Evolutionary conservation across 2,329 filamentous ascomycete species (phyloP).

Genomic region (Shiraia bambusicola): DNA sequence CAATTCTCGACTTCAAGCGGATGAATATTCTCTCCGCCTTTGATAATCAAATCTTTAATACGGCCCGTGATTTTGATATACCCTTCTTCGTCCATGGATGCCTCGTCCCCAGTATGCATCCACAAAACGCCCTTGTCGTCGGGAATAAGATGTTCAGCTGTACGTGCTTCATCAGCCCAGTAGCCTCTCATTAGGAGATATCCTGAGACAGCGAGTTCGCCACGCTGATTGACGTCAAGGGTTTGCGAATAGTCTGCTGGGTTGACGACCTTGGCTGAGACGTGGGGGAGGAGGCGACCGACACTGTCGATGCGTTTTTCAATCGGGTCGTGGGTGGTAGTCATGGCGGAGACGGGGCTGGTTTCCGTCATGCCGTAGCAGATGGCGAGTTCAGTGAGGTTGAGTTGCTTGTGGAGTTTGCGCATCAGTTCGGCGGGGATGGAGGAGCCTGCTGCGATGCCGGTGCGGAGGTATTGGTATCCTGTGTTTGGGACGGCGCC

Average conservation of each 20-base stretch:
- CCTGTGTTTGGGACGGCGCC: constrained; percentile 49
- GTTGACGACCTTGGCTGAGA: constrained; percentile 74
- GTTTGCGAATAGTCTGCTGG: constrained; percentile 60
- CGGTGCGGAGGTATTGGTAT: constrained; percentile 73
- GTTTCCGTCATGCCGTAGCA: constrained; percentile 98
- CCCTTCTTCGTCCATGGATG: constrained; percentile 76
- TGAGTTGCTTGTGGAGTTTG: constrained; percentile 70
- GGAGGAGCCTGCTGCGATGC: constrained; percentile 85
- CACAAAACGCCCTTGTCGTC: constrained; percentile 64
- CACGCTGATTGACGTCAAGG: constrained; percentile 65
- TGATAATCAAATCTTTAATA: constrained; percentile 94
- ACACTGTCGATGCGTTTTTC: constrained; percentile 73
- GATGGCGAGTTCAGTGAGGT: constrained; percentile 80
- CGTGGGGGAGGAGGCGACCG: constrained; percentile 81
- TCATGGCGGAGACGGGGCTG: constrained; percentile 74
- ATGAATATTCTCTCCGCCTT: constrained; percentile 94
- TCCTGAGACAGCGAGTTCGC: constrained; percentile 80
- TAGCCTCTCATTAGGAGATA: constrained; percentile 93
- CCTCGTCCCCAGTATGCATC: constrained; percentile 94
- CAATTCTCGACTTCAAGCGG: constrained; percentile 91
- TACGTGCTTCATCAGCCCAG: constrained; percentile 71
- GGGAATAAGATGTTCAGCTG: constrained; percentile 65
- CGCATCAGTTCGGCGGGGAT: constrained; percentile 82
- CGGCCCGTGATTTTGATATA: constrained; percentile 87
- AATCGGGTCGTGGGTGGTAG: constrained; percentile 71